Conservation (phyloP, 148 eudicot species). For the Spergularia marina region DNA sequence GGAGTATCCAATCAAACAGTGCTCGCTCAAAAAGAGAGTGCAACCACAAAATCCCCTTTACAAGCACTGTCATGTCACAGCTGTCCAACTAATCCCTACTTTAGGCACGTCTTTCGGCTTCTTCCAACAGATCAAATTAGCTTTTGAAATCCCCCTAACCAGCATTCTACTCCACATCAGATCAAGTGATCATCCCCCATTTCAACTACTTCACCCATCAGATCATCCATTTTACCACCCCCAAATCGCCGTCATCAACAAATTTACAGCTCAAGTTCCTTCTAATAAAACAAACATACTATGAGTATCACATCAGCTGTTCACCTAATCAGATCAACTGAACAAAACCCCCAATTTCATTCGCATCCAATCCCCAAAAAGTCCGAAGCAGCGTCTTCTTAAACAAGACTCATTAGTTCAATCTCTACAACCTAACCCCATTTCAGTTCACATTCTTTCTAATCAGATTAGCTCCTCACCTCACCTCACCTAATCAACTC, state of each 20-base stretch:
- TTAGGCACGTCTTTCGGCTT: neutral
- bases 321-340: neutral
- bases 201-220: neutral
- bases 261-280: neutral
- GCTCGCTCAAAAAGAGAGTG: neutral
- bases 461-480: too few relatives aligned
- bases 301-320: neutral
- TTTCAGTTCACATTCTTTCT: too few relatives aligned
- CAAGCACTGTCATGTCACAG: neutral
- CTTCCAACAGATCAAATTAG: neutral
- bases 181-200: neutral
- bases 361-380: neutral
- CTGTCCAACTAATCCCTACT: neutral
- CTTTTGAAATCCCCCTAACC: neutral
- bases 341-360: neutral
- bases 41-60: neutral
- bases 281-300: neutral
- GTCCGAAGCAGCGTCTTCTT: neutral
- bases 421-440: too few relatives aligned
- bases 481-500: neutral
- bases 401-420: too few relatives aligned
- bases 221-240: neutral
- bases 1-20: neutral
- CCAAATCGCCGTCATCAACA: neutral
- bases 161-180: neutral